Evolutionary conservation across 495 filamentous ascomycete species (phyloP).

Genomic region (Tuber borchii): DNA sequence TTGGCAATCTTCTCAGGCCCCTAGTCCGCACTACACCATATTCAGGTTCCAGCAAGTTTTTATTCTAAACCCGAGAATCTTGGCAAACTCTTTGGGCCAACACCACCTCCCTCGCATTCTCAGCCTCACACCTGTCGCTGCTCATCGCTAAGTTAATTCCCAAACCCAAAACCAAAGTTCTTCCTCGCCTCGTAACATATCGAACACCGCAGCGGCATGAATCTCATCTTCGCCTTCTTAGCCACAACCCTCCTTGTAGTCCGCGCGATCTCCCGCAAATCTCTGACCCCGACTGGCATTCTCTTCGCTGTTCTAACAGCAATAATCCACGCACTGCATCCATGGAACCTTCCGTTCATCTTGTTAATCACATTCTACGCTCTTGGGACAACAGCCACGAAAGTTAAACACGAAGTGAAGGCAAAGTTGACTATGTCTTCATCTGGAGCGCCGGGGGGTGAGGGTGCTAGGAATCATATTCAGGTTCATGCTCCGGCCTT

Average conservation of each 20-base stretch:
- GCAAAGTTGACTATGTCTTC: constrained; percentile 68
- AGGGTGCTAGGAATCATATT: constrained; percentile 72
- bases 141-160: background rate
- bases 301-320: constrained; percentile 69
- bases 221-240: constrained; percentile 61
- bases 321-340: constrained; percentile 73
- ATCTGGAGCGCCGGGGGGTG: constrained; percentile 63
- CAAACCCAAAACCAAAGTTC: background rate
- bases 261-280: constrained; percentile 32
- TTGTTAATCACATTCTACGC: constrained; percentile 82
- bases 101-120: background rate
- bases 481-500: constrained; percentile 48
- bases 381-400: constrained; percentile 74
- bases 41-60: background rate
- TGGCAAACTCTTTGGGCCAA: background rate
- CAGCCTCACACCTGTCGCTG: background rate
- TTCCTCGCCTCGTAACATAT: background rate
- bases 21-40: background rate
- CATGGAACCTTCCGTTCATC: constrained; percentile 80
- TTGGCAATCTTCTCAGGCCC: too few relatives aligned
- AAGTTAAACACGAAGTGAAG: constrained; percentile 86
- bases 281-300: constrained; percentile 64
- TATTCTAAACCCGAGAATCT: too few relatives aligned
- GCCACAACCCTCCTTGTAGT: constrained; percentile 50
- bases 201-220: constrained; percentile 52